A percentile compares a stretch with the other conserved stretches of the same genome.
Evolutionary conservation across 441 rosid species (phyloP).

Genomic region (Gossypium davidsonii): DNA sequence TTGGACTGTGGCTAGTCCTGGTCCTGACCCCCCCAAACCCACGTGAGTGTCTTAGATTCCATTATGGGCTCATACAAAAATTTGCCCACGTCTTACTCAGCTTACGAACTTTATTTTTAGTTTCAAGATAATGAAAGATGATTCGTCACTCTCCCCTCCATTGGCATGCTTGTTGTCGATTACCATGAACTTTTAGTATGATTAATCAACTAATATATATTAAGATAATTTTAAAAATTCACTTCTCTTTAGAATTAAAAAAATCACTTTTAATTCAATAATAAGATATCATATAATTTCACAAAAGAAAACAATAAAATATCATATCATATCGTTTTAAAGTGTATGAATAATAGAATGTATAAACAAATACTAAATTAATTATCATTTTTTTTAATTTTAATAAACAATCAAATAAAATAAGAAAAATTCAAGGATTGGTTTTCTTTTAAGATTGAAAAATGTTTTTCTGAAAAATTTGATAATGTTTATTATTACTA

Average conservation of each 20-base stretch:
- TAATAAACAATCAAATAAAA: no score
- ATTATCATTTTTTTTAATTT: no score
- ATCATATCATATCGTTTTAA: no score
- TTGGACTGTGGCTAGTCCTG: background rate
- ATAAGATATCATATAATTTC: no score
- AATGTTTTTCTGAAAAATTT: no score
- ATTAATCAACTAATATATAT: background rate
- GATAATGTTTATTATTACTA: no score
- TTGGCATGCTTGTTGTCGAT: background rate
- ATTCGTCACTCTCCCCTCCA: background rate
- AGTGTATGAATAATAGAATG: no score
- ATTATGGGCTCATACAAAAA: background rate
- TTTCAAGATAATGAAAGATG: slow-evolving; percentile 9
- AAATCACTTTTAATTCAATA: background rate
- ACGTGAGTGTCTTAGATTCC: slow-evolving; percentile 22
- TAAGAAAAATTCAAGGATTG: no score
- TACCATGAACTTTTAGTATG: background rate
- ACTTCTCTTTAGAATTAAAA: background rate
- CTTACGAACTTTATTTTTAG: background rate
- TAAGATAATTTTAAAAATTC: no score
- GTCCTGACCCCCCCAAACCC: slow-evolving; percentile 8
- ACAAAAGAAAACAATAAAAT: no score
- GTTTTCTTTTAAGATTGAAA: no score
- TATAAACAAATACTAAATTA: no score
- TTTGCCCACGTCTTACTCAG: slow-evolving; percentile 4